Evolutionary conservation across 2,329 filamentous ascomycete species (phyloP).

Genomic region (Diaporthe aspalathi): DNA sequence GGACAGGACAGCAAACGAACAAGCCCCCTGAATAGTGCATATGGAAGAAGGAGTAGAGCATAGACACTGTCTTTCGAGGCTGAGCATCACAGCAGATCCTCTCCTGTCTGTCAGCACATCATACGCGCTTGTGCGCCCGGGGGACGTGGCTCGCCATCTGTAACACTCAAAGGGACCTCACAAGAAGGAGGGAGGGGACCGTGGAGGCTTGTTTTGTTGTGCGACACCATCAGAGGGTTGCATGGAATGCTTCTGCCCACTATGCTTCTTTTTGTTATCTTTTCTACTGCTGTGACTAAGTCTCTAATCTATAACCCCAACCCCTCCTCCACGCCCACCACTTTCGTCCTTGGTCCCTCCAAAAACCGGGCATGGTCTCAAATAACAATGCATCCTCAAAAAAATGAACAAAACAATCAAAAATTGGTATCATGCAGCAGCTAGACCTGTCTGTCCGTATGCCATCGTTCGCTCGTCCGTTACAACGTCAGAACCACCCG

Average conservation of each 20-base stretch:
- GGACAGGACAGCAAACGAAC: background rate
- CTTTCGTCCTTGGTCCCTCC: background rate
- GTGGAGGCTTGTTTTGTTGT: background rate
- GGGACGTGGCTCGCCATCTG: background rate
- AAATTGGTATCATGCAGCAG: constrained; percentile 29
- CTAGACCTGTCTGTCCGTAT: constrained; percentile 13
- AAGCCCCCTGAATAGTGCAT: constrained; percentile 3
- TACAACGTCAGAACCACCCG: constrained; percentile 26
- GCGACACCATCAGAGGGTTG: constrained; percentile 1
- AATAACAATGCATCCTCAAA: constrained; percentile 19
- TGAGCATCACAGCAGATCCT: background rate
- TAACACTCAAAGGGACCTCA: background rate
- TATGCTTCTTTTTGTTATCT: constrained; percentile 1
- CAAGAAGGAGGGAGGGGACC: background rate
- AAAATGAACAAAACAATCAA: constrained; percentile 9
- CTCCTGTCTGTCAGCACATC: background rate
- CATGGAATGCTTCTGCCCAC: constrained; percentile 10
- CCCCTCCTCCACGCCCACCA: background rate
- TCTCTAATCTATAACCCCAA: constrained; percentile 11
- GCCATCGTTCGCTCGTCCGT: constrained; percentile 31
- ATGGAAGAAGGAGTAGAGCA: background rate
- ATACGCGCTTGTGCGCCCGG: constrained; percentile 6
- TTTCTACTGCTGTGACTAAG: constrained; percentile 6
- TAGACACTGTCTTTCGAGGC: background rate
- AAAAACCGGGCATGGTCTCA: background rate